A percentile compares a stretch with the other conserved stretches of the same genome.
phyloP scores from a whole-genome alignment of 225 moss, liverwort and hornwort species.

The Rhytidiadelphus loreus region DNA sequence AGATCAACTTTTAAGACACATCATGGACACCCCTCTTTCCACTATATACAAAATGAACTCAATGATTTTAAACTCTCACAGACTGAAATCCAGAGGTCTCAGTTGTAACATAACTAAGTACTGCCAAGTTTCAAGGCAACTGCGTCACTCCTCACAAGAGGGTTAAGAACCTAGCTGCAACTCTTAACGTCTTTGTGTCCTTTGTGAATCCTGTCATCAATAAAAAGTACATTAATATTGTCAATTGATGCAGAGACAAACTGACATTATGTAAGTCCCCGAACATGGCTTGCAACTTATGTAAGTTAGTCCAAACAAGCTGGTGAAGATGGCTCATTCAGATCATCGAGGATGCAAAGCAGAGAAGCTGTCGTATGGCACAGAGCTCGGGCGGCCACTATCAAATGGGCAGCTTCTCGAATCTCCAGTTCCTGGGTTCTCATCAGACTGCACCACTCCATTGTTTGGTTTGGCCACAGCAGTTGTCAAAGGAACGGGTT shows the following conservation, averaged over 20 bases:
- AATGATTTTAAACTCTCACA: background rate
- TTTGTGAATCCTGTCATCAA: background rate
- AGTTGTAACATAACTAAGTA: background rate
- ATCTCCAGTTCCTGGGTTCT: background rate
- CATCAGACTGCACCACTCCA: background rate
- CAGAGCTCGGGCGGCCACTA: slow-evolving; percentile 3
- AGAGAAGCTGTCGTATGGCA: slow-evolving; percentile 8
- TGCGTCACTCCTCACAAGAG: background rate
- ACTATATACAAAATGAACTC: background rate
- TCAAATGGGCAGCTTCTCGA: slow-evolving; percentile 10
- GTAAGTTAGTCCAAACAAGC: background rate
- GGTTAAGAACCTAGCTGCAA: background rate
- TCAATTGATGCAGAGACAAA: background rate
- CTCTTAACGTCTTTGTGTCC: background rate
- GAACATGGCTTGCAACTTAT: background rate
- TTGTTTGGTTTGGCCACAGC: background rate
- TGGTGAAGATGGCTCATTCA: background rate
- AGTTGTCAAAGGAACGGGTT: background rate
- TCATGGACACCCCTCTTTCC: background rate
- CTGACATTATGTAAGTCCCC: background rate
- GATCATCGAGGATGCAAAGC: slow-evolving; percentile 28
- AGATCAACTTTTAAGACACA: background rate
- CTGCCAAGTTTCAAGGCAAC: background rate
- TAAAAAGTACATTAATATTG: background rate
- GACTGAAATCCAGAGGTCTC: background rate